Evolutionary conservation across 2,329 filamentous ascomycete genomes (phyloP).

Genomic region (Clarireedia monteithiana): DNA sequence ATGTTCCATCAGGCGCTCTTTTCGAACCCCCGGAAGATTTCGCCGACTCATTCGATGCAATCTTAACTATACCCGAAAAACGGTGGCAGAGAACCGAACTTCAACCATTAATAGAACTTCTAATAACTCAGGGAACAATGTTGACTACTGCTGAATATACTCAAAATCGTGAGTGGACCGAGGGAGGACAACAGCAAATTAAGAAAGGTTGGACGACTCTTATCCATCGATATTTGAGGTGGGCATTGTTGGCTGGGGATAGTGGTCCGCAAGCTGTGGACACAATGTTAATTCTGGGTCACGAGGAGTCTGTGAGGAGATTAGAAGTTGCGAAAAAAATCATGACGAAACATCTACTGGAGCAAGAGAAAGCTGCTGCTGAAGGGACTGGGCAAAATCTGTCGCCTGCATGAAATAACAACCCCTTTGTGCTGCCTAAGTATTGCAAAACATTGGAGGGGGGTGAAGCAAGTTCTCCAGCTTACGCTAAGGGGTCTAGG

Average conservation of each 20-base stretch:
- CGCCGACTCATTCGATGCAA: slow-evolving; percentile 10
- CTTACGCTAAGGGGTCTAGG: too few species aligned
- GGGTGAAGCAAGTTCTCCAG: too few species aligned
- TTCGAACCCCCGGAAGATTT: neutral
- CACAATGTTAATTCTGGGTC: slow-evolving; percentile 48
- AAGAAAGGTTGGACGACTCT: slow-evolving; percentile 34
- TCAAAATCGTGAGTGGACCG: neutral
- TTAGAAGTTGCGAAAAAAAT: slow-evolving; percentile 18
- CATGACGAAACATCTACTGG: neutral
- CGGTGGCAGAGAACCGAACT: slow-evolving; percentile 16
- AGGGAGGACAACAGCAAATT: neutral
- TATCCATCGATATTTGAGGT: slow-evolving; percentile 48
- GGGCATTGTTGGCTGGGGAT: slow-evolving; percentile 44
- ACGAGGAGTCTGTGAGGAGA: slow-evolving; percentile 39
- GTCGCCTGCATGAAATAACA: too few species aligned
- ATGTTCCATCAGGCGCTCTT: slow-evolving; percentile 8
- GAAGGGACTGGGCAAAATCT: neutral
- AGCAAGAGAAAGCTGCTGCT: neutral
- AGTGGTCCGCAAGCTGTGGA: slow-evolving; percentile 45
- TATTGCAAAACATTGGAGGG: too few species aligned
- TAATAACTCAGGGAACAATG: slow-evolving; percentile 4
- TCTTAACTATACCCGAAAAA: slow-evolving; percentile 10
- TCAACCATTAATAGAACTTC: neutral
- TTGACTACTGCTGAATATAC: slow-evolving; percentile 1
- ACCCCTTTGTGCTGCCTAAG: too few species aligned